Conservation (phyloP, 164 flowering plant genomes). For the Platanus orientalis region DNA sequence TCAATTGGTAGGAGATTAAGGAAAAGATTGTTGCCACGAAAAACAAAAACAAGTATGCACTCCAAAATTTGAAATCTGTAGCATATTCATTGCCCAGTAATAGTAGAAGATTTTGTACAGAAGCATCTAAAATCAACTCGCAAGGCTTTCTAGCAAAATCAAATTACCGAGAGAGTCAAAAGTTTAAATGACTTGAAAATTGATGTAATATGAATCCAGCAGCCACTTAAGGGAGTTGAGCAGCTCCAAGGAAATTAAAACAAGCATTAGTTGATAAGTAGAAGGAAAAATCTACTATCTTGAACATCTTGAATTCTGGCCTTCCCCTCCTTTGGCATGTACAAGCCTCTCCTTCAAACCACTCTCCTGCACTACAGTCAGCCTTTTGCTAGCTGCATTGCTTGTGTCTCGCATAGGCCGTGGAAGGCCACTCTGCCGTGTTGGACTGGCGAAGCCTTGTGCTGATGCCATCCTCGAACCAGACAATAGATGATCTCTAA, state of each 20-base stretch:
- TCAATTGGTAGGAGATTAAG: no score
- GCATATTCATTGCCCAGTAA: neutral
- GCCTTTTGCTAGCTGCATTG: constrained; percentile 32
- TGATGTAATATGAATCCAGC: neutral
- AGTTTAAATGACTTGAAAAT: neutral
- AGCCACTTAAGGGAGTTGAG: constrained; percentile 9
- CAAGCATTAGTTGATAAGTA: neutral
- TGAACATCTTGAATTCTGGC: constrained; percentile 38
- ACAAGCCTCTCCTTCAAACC: constrained; percentile 39
- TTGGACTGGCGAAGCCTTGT: constrained; percentile 41
- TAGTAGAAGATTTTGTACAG: constrained; percentile 2
- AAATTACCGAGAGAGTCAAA: no score
- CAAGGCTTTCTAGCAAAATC: neutral
- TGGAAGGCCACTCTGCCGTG: constrained; percentile 38
- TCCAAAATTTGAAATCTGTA: neutral
- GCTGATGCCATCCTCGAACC: constrained; percentile 38
- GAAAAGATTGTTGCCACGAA: no score
- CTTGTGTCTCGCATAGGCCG: constrained; percentile 42
- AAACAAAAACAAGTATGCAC: neutral
- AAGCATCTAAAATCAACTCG: neutral
- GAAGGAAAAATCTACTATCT: constrained; percentile 11
- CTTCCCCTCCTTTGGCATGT: constrained; percentile 30
- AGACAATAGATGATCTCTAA: constrained; percentile 49
- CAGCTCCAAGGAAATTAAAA: neutral
- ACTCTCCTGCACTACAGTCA: constrained; percentile 28